Conservation (phyloP, 73 alveolate species). For the Symbiodinium natans region DNA sequence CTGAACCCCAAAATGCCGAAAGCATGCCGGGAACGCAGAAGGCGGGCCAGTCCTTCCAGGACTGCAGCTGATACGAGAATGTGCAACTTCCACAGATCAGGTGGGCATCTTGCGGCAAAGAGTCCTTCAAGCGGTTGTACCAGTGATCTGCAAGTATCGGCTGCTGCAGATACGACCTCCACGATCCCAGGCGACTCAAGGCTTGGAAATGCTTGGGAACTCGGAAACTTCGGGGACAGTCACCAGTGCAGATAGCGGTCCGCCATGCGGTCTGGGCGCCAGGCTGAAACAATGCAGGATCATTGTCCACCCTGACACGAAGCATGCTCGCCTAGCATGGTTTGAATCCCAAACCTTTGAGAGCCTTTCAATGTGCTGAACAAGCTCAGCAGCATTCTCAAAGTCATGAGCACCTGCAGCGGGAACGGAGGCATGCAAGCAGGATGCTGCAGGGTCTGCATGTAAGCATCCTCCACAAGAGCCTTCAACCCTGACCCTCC, state of each 20-base stretch:
- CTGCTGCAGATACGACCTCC: constrained; percentile 60
- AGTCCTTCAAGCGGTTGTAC: constrained; percentile 71
- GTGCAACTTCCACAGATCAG: background rate
- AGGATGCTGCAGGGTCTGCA: no score
- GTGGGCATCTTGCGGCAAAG: background rate
- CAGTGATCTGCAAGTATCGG: constrained; percentile 74
- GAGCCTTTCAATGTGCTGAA: constrained; percentile 32
- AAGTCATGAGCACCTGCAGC: constrained; percentile 89
- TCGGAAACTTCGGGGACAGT: background rate
- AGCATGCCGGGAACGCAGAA: constrained; percentile 15
- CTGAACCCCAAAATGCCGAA: background rate
- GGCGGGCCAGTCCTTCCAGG: constrained; percentile 32
- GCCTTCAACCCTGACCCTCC: no score
- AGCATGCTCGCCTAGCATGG: background rate
- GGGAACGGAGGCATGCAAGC: no score
- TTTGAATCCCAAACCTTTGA: background rate
- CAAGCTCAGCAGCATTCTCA: background rate
- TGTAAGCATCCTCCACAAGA: no score
- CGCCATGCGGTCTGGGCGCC: background rate
- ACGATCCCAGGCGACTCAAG: background rate
- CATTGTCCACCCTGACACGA: constrained; percentile 49
- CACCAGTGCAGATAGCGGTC: background rate
- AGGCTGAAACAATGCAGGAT: constrained; percentile 13
- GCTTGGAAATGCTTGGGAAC: background rate
- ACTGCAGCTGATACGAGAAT: background rate